Evolutionary conservation across 345 rosid genomes (phyloP).

Genomic region (Melaleuca quinquenervia): DNA sequence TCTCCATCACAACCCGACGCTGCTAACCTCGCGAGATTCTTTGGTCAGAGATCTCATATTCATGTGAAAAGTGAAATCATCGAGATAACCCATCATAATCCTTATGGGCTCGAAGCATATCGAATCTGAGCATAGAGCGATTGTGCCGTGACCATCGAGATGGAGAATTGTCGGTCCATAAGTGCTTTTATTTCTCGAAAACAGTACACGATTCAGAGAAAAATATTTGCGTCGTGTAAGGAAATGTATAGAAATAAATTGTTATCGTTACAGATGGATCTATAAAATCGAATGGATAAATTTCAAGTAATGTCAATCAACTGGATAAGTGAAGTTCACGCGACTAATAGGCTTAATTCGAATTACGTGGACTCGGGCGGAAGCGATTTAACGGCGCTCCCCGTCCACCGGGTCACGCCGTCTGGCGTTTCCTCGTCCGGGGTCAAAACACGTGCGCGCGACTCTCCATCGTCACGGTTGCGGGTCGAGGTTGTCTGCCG

Average conservation of each 20-base stretch:
- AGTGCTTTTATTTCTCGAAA: too few relatives aligned
- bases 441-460: neutral
- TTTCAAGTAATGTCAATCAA: neutral
- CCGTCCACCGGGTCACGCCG: neutral
- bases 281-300: neutral
- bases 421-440: neutral
- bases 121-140: neutral
- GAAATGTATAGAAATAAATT: rapidly evolving
- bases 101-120: rapidly evolving
- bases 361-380: neutral
- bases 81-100: neutral
- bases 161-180: neutral
- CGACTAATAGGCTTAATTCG: neutral
- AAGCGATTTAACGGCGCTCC: neutral
- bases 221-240: rapidly evolving
- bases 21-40: neutral
- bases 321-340: neutral
- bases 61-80: neutral
- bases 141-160: rapidly evolving
- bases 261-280: too few relatives aligned
- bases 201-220: too few relatives aligned
- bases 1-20: neutral
- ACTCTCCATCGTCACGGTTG: neutral
- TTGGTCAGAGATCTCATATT: neutral
- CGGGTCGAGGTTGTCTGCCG: neutral